Conservation (phyloP, 1,139 yeast species). For the Protomyces inouyei region DNA sequence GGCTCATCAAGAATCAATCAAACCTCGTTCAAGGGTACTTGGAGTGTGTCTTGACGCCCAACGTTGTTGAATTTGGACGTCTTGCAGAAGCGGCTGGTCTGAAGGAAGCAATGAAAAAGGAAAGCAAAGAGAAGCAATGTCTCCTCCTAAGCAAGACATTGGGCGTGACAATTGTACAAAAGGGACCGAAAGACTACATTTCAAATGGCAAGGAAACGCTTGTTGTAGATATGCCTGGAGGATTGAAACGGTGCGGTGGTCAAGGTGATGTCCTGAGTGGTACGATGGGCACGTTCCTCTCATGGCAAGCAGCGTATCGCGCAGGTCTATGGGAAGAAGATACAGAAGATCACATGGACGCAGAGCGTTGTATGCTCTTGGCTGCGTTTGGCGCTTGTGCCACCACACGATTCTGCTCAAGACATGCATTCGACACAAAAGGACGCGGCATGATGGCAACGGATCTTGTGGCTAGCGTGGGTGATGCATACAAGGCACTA, state of each 20-base stretch:
- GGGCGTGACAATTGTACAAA: constrained; percentile 64
- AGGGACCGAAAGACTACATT: constrained; percentile 64
- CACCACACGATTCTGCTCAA: constrained; percentile 62
- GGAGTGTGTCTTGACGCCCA: constrained; percentile 76
- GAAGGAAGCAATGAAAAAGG: constrained; percentile 37
- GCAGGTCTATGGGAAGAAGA: constrained; percentile 50
- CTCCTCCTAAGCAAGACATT: constrained; percentile 51
- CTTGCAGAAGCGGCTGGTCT: constrained; percentile 51
- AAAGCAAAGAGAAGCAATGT: constrained; percentile 32
- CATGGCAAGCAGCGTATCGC: constrained; percentile 61
- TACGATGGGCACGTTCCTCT: constrained; percentile 59
- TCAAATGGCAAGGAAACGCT: constrained; percentile 45
- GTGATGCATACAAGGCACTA: constrained; percentile 55
- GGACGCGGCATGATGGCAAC: constrained; percentile 84
- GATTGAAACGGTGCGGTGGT: constrained; percentile 74
- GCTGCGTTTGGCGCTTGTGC: constrained; percentile 73
- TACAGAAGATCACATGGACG: constrained; percentile 40
- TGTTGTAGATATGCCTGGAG: constrained; percentile 48
- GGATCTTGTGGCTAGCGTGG: constrained; percentile 65
- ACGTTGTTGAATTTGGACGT: constrained; percentile 75
- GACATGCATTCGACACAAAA: constrained; percentile 57
- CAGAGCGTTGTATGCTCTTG: constrained; percentile 45
- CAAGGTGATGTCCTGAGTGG: constrained; percentile 83
- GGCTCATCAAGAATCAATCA: constrained; percentile 55
- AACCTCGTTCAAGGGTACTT: constrained; percentile 49